Evolutionary conservation across 768 basidiomycete species (phyloP).

Genomic region (Kwoniella dejecticola): DNA sequence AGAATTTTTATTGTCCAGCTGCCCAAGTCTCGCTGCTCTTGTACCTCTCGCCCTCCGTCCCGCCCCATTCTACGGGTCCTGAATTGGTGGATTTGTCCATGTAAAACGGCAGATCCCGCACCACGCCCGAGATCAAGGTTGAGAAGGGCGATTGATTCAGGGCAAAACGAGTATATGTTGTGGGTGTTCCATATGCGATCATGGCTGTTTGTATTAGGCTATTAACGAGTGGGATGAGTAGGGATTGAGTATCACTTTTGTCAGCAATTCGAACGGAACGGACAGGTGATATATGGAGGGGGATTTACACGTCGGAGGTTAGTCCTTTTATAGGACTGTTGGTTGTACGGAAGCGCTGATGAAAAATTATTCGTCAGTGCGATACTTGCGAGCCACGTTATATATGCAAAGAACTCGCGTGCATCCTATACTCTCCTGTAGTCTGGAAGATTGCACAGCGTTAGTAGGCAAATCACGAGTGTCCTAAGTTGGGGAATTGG

Average conservation of each 20-base stretch:
- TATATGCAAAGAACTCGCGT: constrained; percentile 49
- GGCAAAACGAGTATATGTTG: constrained; percentile 66
- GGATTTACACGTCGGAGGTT: constrained; percentile 58
- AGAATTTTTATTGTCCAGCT: not conserved
- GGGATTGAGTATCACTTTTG: too few relatives aligned
- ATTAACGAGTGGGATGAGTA: too few relatives aligned
- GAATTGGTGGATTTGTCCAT: constrained; percentile 17
- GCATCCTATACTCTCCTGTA: constrained; percentile 68
- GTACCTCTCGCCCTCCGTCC: constrained; percentile 19
- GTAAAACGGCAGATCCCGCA: constrained; percentile 29
- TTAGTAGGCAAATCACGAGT: not conserved
- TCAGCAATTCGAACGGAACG: not conserved
- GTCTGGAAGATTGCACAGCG: not conserved
- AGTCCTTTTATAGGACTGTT: constrained; percentile 82
- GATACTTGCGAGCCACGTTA: not conserved
- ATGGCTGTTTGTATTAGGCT: constrained; percentile 73
- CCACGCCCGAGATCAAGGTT: constrained; percentile 33
- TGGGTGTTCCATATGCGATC: constrained; percentile 63
- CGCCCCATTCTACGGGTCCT: constrained; percentile 26
- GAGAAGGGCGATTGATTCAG: constrained; percentile 59
- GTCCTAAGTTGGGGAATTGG: too few relatives aligned
- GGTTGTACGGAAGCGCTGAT: constrained; percentile 67
- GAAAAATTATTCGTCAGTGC: constrained; percentile 3
- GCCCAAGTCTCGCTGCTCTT: constrained; percentile 24
- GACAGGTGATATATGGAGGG: not conserved